These are phyloP conservation scores for Agrocybe pediades DNA, from an alignment of 768 basidiomycete genomes.

Conservation along the genomic window DNA sequence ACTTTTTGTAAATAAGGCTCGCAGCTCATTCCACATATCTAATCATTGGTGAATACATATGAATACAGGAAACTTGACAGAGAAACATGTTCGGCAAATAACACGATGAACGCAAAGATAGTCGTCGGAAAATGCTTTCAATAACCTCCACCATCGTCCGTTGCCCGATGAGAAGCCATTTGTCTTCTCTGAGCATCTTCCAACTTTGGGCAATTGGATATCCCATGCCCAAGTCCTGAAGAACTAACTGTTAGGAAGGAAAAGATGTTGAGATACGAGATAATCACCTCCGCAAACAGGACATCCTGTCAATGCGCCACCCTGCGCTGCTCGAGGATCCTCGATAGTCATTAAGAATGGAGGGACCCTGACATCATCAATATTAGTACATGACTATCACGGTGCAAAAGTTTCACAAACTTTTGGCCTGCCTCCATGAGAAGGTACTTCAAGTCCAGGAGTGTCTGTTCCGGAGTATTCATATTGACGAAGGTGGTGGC, in stretches of 20 bases:
- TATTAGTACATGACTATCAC: background rate
- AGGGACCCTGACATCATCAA: constrained; percentile 67
- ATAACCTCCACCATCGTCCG: constrained; percentile 60
- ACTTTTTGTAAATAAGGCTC: constrained; percentile 21
- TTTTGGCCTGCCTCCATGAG: constrained; percentile 98
- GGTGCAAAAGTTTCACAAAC: constrained; percentile 42
- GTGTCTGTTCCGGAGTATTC: constrained; percentile 94
- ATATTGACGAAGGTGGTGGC: constrained; percentile 99
- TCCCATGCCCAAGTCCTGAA: constrained; percentile 87
- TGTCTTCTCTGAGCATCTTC: constrained; percentile 91
- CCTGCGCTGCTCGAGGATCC: constrained; percentile 83
- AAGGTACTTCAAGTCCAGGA: constrained; percentile 95
- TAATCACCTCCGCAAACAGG: constrained; percentile 91
- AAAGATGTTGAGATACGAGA: background rate
- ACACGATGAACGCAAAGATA: no score
- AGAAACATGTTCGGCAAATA: no score
- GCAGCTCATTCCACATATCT: background rate
- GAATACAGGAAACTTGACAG: no score
- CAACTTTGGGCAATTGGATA: constrained; percentile 94
- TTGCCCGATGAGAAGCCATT: constrained; percentile 82
- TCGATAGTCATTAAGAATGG: constrained; percentile 90
- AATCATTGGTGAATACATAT: background rate
- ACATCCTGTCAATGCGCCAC: constrained; percentile 82
- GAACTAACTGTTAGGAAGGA: constrained; percentile 4
- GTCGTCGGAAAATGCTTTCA: background rate